Conservation (phyloP, 345 rosid genomes). For the Trapa incisa region DNA sequence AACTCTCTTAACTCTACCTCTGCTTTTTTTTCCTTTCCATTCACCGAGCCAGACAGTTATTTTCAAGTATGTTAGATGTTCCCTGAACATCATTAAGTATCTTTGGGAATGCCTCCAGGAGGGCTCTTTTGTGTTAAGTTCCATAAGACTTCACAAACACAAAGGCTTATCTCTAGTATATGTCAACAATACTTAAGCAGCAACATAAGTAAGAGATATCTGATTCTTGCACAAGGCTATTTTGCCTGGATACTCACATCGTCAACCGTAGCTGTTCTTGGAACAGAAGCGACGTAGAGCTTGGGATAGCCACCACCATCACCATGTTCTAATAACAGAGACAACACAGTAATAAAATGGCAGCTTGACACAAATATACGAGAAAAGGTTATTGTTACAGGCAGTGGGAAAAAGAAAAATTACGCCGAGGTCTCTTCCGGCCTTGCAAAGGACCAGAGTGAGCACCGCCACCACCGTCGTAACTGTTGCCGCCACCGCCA, state of each 20-base stretch:
- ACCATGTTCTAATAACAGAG: conserved; percentile 21
- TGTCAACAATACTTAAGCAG: background rate
- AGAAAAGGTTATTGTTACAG: background rate
- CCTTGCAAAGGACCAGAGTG: conserved; percentile 1
- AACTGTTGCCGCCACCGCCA: conserved; percentile 2
- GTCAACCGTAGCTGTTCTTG: conserved; percentile 41
- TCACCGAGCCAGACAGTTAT: background rate
- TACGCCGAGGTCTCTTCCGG: conserved; percentile 5
- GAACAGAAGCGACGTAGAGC: conserved; percentile 53
- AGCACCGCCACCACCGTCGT: conserved; percentile 3
- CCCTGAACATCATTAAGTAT: background rate
- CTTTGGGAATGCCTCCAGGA: background rate
- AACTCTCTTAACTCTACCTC: background rate
- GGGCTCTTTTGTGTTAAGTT: background rate
- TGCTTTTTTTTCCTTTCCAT: background rate
- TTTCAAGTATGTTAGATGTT: background rate
- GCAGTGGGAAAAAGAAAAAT: background rate
- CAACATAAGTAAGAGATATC: background rate
- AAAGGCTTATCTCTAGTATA: background rate
- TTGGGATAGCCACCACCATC: conserved; percentile 37
- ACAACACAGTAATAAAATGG: background rate
- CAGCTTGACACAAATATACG: background rate
- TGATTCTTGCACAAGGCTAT: background rate
- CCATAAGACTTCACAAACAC: background rate
- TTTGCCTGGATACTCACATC: conserved; percentile 32